Conservation (phyloP, 768 basidiomycete species). For the Pholiota conissans region DNA sequence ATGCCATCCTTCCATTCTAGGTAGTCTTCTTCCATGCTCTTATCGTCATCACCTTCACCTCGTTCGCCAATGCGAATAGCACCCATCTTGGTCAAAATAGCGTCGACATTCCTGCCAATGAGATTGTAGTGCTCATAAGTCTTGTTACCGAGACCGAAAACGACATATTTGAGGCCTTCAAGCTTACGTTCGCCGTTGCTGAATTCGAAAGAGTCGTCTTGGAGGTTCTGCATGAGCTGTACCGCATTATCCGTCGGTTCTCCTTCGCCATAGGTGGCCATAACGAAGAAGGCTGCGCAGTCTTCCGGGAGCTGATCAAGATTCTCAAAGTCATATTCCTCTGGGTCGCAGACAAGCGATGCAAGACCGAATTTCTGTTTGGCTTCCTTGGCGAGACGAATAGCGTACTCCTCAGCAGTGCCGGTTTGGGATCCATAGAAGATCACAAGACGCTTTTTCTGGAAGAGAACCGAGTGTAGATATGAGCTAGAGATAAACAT, state of each 20-base stretch:
- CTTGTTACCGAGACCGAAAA: constrained; percentile 90
- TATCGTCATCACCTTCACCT: constrained; percentile 98
- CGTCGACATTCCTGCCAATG: constrained; percentile 80
- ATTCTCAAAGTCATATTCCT: constrained; percentile 98
- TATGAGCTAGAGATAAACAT: constrained; percentile 1
- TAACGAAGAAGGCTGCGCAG: constrained; percentile 87
- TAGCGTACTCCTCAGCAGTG: constrained; percentile 97
- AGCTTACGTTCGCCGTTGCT: constrained; percentile 75
- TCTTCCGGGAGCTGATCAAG: constrained; percentile 89
- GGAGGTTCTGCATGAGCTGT: constrained; percentile 87
- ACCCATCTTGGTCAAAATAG: constrained; percentile 73
- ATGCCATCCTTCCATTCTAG: constrained; percentile 98
- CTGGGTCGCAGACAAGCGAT: constrained; percentile 96
- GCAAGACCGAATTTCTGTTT: constrained; percentile 95
- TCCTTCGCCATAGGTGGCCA: constrained; percentile 99
- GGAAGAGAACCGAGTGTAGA: constrained; percentile 12
- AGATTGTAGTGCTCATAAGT: constrained; percentile 98
- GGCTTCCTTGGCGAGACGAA: constrained; percentile 96
- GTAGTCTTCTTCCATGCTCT: constrained; percentile 99
- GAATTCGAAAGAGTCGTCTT: constrained; percentile 87
- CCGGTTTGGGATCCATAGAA: constrained; percentile 99
- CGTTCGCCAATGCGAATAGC: constrained; percentile 82
- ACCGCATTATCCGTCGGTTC: constrained; percentile 99
- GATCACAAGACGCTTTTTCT: constrained; percentile 97
- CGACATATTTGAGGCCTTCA: constrained; percentile 87